Base-by-base conservation (phyloP, 305 asterid genomes). In the Fraxinus nigra region DNA sequence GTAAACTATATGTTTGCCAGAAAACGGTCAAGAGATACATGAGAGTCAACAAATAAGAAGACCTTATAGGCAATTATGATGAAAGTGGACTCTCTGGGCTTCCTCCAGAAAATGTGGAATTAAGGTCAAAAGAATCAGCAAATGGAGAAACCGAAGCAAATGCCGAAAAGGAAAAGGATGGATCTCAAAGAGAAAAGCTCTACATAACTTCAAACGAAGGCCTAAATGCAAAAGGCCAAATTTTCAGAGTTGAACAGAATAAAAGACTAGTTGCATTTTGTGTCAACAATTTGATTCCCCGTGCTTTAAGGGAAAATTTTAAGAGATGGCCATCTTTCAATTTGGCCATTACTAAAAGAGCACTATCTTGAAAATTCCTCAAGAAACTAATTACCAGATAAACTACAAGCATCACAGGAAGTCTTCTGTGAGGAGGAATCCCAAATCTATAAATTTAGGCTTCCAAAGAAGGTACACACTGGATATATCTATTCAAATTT, bases 1-100 rank as follows among this genome's bases (percentile, higher is more conserved):
- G 51, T 28, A 5, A 78, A 33, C 22, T 34, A 43, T 51, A 14
- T n/a, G 18, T 54, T 76, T 34, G 37, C 2, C 43, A 32, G 34
- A 72, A 79, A 82, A 78, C 1, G 14, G 9, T 18, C 32, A 80
- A 51, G 34, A 13, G 63, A 48, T 30, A 84, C 26, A 78, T 38
- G 8, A 32, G 32, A 22, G 24, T 43, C 9, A 77, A 28, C 18
- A 4, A 35, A 16, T 22, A 77, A 5, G 33, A 77, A 51, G 28
- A 54, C 43, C 30, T 54, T n/a, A 54, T 30, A 32, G 28, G 33
- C 2, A 32, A 77, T 38, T 7, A 35, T 18, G 11, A 73, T 73
- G 77, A 9, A 35, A 35, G 30, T 16, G 7, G 1, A 43, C 30
- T 32, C 48, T 34, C n/a, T 3, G 11, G 76, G 76, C 26, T 72